These are phyloP conservation scores for Starmerella vaccinii DNA, from an alignment of 805 yeast genomes.

Conservation along the genomic window DNA sequence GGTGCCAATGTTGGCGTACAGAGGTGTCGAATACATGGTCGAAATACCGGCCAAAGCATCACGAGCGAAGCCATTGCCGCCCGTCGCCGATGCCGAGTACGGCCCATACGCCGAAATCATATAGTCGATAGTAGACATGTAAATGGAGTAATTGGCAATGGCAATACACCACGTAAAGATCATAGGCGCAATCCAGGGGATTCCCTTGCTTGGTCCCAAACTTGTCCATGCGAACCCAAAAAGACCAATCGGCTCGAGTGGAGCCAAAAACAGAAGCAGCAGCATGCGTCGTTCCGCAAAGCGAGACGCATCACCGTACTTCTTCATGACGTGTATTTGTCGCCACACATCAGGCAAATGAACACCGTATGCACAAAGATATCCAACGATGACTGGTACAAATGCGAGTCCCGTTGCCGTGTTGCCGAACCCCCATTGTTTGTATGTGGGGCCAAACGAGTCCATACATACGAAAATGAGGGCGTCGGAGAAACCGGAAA, in stretches of 20 bases:
- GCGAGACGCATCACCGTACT: slow-evolving; percentile 24
- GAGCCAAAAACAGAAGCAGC: slow-evolving; percentile 32
- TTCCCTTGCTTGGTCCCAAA: slow-evolving; percentile 29
- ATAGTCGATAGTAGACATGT: slow-evolving; percentile 37
- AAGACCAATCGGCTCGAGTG: slow-evolving; percentile 34
- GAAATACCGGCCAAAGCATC: slow-evolving; percentile 35
- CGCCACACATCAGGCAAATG: slow-evolving; percentile 32
- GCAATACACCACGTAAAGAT: slow-evolving; percentile 33
- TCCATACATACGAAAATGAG: slow-evolving; percentile 35
- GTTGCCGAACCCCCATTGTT: slow-evolving; percentile 32
- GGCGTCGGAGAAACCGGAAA: slow-evolving; percentile 36
- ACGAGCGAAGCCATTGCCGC: slow-evolving; percentile 37
- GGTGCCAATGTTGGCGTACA: slow-evolving; percentile 32
- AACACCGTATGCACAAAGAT: slow-evolving; percentile 31
- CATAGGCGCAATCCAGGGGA: slow-evolving; percentile 37
- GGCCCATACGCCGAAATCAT: slow-evolving; percentile 37
- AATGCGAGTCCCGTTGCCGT: slow-evolving; percentile 30
- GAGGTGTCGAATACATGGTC: slow-evolving; percentile 31
- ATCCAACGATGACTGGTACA: slow-evolving; percentile 32
- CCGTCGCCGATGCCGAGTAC: slow-evolving; percentile 37
- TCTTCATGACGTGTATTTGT: slow-evolving; percentile 28
- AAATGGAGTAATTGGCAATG: slow-evolving; percentile 35
- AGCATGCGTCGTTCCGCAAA: slow-evolving; percentile 19
- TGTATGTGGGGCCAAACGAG: slow-evolving; percentile 31
- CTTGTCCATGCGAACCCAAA: slow-evolving; percentile 38